Evolutionary conservation across 768 basidiomycete genomes (phyloP), one percentile per base, ranked within the genome.

Genomic region (Mycena belliarum): DNA sequence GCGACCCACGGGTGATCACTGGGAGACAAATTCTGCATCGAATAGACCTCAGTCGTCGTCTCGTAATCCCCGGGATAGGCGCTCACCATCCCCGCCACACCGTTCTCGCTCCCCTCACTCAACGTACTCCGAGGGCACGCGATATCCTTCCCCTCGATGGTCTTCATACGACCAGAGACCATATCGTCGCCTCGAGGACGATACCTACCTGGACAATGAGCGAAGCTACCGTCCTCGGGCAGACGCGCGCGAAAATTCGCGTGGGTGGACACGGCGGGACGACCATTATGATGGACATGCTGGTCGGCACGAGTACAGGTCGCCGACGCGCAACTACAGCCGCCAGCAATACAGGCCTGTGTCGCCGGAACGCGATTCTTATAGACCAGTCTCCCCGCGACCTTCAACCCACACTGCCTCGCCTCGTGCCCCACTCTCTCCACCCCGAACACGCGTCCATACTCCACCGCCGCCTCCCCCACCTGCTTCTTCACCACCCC

Each of bases 1-100:
- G 25, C 52, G 50, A 23, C 37, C 50, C 26, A 14, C 21, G 6
- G 14, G 33, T 35, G 78, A 79, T 59, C 75, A 74, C 49, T 78
- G 79, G 75, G 77, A 80, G 38, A 71, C 72, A 6, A 55, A 62
- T 40, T 63, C 63, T 49, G 55, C 65, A 59, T 48, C 63, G 55
- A 26, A 66, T 68, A 47, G 57, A 52, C 49, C 42, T 52, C 59
- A 68, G 38, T 45, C 55, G 1, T 26, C 52, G n/a, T 61, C 55
- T 49, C 53, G 70, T 49, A 70, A 73, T 33, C 60, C 65, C 54
- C 59, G 72, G 11, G 68, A 69, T 44, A 66, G 69, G 43, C 41
- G 49, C 40, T 57, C 57, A 9, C 49, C 55, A 9, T 57, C 59
- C 1, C 46, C 52, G 18, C 42, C 45, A n/a, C 40, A 48, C 18